phyloP scores from a whole-genome alignment of 371 early-diverging fungal genomes.

The Zychaea mexicana region DNA sequence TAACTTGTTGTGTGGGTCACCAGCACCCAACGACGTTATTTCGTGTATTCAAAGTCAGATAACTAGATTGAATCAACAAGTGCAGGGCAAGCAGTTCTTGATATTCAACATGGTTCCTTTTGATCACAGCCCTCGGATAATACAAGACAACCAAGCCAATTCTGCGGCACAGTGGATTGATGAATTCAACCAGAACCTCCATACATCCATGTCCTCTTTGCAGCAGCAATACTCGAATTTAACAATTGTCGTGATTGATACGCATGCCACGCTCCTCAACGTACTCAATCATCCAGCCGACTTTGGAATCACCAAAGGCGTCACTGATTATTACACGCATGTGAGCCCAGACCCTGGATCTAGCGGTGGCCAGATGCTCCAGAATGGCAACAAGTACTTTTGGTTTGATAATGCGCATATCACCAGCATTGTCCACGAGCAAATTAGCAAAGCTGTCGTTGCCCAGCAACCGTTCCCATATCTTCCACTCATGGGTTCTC shows the following conservation, averaged over 20 bases:
- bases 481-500: background rate
- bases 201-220: background rate
- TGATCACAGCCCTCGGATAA: constrained; percentile 8
- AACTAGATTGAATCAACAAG: background rate
- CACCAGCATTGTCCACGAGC: constrained; percentile 9
- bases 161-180: constrained; percentile 3
- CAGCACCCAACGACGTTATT: background rate
- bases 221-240: background rate
- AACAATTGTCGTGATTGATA: constrained; percentile 1
- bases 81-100: constrained; percentile 9
- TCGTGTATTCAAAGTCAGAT: constrained; percentile 5
- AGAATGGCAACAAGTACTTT: constrained; percentile 6
- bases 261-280: background rate
- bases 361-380: background rate
- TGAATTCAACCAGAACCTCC: constrained; percentile 5
- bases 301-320: constrained; percentile 8
- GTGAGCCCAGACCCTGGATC: background rate
- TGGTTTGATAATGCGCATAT: constrained; percentile 12
- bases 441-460: constrained; percentile 1
- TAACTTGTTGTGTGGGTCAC: background rate
- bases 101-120: constrained; percentile 19
- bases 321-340: background rate
- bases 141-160: background rate
- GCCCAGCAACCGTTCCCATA: constrained; percentile 1
- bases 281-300: constrained; percentile 2